These are phyloP conservation scores for Tolypocladium ophioglossoides DNA, from an alignment of 2,329 filamentous ascomycete species.

Conservation along the genomic window DNA sequence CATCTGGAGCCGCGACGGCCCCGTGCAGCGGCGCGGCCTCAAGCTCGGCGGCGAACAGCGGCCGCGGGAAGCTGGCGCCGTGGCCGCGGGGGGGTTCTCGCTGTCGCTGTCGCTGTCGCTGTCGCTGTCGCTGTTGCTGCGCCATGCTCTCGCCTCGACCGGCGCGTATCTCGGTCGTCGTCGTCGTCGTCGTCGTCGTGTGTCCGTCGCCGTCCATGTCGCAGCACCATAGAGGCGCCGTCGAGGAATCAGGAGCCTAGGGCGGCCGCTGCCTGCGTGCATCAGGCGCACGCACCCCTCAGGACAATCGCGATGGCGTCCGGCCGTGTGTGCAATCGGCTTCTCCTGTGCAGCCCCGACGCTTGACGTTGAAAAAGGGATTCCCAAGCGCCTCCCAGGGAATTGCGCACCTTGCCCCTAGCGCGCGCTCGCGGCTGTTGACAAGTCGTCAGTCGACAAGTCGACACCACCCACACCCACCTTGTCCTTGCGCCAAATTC, in stretches of 20 bases:
- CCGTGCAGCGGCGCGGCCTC: constrained; percentile 11
- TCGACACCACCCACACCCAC: neutral
- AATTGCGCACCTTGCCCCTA: neutral
- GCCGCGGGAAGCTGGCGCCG: constrained; percentile 9
- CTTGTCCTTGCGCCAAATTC: too few species aligned
- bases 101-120: constrained; percentile 3
- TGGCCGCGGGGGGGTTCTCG: neutral
- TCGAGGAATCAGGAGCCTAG: neutral
- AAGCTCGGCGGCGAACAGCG: constrained; percentile 19
- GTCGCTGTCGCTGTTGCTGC: constrained; percentile 3
- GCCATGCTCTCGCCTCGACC: constrained; percentile 3
- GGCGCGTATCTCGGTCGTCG: neutral
- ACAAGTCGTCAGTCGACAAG: too few species aligned
- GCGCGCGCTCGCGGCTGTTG: neutral
- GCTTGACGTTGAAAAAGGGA: neutral
- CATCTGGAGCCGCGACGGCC: constrained; percentile 10
- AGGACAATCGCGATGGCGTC: neutral
- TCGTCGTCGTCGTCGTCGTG: constrained; percentile 1
- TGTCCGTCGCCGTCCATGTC: neutral
- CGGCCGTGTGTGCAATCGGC: neutral
- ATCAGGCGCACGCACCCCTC: neutral
- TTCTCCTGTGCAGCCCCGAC: neutral
- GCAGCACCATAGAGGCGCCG: neutral
- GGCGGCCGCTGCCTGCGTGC: neutral
- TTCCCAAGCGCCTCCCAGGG: too few species aligned